Evolutionary conservation across 73 alveolate genomes (phyloP).

Genomic region (Tetrahymena thermophila): DNA sequence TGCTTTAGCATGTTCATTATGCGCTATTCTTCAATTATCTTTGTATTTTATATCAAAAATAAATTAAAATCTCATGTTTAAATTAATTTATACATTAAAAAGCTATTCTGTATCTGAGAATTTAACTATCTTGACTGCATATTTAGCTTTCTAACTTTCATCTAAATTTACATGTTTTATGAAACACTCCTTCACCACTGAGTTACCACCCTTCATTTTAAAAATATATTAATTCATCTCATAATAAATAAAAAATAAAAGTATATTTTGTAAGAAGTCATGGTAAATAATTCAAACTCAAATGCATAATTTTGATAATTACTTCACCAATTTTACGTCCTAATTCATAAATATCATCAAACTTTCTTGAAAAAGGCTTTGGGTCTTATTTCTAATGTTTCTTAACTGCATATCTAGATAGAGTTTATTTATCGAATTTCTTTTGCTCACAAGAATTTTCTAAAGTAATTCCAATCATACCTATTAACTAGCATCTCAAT

Average conservation of each 20-base stretch:
- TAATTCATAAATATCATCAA: background rate
- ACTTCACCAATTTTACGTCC: background rate
- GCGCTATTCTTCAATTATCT: background rate
- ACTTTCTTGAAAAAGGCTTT: background rate
- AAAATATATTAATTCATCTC: background rate
- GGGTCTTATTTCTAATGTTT: background rate
- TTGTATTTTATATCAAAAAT: background rate
- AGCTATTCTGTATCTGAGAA: background rate
- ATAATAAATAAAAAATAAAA: background rate
- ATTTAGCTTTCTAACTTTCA: background rate
- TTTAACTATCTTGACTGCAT: background rate
- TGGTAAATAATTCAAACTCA: too few relatives aligned
- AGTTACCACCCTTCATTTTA: background rate
- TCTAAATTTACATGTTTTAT: background rate
- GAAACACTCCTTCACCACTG: background rate
- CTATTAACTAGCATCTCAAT: background rate
- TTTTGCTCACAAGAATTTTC: background rate
- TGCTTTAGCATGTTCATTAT: background rate
- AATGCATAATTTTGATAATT: background rate
- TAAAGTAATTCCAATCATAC: background rate
- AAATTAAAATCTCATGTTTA: background rate
- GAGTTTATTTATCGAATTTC: background rate
- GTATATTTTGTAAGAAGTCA: too few relatives aligned
- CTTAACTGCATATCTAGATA: background rate
- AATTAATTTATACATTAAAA: background rate